Evolutionary conservation across 371 early-diverging fungal species (phyloP).

Genomic region (Mortierella polycephala): DNA sequence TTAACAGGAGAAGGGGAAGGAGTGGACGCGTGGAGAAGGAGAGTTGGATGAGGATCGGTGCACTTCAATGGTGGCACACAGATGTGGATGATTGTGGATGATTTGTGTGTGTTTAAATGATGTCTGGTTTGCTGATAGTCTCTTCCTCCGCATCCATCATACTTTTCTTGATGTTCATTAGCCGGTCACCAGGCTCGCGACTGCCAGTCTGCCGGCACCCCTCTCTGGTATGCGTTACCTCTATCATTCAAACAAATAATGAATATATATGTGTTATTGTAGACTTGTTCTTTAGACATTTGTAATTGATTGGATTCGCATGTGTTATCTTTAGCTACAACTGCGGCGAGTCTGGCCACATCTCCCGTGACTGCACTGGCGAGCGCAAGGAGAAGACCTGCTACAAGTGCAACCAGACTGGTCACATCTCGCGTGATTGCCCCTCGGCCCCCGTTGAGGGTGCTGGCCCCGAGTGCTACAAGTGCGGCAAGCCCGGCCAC

Average conservation of each 20-base stretch:
- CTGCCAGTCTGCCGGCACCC: conserved; percentile 61
- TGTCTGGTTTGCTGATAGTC: conserved; percentile 26
- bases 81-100: not conserved
- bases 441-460: conserved; percentile 57
- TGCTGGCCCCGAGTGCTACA: conserved; percentile 66
- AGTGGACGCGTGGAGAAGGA: conserved; percentile 8
- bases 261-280: not conserved
- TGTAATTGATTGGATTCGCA: not conserved
- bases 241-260: not conserved
- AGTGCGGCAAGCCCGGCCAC: conserved; percentile 69
- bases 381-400: conserved; percentile 71
- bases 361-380: conserved; percentile 60
- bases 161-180: conserved; percentile 30
- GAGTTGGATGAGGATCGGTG: conserved; percentile 5
- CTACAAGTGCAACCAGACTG: conserved; percentile 71
- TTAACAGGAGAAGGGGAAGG: conserved; percentile 7
- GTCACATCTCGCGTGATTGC: conserved; percentile 73
- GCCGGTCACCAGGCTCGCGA: conserved; percentile 75
- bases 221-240: conserved; percentile 64
- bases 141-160: not conserved
- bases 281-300: not conserved
- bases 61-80: too few species aligned
- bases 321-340: conserved; percentile 61
- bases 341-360: conserved; percentile 71
- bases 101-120: conserved; percentile 2